Evolutionary conservation across 257 asterid species (phyloP).

Genomic region (Rauvolfia tetraphylla): DNA sequence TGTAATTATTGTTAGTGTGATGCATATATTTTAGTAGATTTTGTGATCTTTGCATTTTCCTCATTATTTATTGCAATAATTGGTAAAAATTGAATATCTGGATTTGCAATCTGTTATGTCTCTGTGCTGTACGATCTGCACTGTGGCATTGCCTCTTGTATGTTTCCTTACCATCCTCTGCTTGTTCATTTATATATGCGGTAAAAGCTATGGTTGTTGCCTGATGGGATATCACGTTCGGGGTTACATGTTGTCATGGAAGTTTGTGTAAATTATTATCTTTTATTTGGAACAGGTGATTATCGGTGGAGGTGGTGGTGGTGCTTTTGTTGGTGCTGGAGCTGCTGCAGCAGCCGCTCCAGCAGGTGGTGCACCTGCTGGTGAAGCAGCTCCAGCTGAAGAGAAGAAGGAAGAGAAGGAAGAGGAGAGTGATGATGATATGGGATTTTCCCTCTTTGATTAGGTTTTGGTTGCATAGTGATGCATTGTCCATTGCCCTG

Average conservation of each 20-base stretch:
- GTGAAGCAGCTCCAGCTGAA: conserved; percentile 56
- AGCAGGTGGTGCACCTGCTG: conserved; percentile 58
- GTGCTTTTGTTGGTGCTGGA: conserved; percentile 43
- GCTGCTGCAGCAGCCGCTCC: conserved; percentile 58
- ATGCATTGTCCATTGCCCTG: not conserved
- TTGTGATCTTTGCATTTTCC: too few relatives aligned
- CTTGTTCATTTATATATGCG: not conserved
- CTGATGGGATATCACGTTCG: not conserved
- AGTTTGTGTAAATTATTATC: not conserved
- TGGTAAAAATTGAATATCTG: not conserved
- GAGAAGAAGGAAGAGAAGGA: conserved; percentile 68
- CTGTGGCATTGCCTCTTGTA: too few relatives aligned
- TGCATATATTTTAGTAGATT: too few relatives aligned
- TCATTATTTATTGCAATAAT: not conserved
- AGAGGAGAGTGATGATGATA: conserved; percentile 59
- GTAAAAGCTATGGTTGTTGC: not conserved
- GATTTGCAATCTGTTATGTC: not conserved
- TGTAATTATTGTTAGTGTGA: too few relatives aligned
- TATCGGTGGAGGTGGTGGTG: conserved; percentile 63
- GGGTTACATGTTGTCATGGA: not conserved
- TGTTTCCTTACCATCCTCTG: not conserved
- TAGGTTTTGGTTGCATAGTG: not conserved
- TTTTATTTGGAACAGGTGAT: conserved; percentile 47
- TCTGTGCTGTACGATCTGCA: too few relatives aligned
- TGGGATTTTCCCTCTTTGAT: conserved; percentile 68